A percentile compares a stretch with the other conserved stretches of the same genome.
Evolutionary conservation across 345 rosid genomes (phyloP).

Genomic region (Salix brachista): DNA sequence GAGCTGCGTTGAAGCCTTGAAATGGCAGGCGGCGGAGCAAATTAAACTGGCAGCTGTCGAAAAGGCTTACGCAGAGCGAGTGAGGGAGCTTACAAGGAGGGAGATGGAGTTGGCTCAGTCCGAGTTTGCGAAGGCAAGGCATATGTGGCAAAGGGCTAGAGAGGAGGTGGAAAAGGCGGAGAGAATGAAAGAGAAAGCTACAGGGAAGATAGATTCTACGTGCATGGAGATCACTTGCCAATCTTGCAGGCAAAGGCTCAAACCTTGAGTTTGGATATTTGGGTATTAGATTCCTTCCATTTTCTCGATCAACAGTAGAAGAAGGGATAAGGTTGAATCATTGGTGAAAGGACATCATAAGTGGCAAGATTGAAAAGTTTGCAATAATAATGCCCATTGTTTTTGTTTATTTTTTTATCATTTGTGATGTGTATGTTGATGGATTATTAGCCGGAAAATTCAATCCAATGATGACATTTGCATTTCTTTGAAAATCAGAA

Average conservation of each 20-base stretch:
- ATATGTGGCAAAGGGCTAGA: constrained; percentile 83
- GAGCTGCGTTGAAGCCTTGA: constrained; percentile 55
- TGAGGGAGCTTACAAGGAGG: constrained; percentile 79
- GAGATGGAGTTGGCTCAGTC: constrained; percentile 96
- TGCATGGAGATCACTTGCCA: constrained; percentile 98
- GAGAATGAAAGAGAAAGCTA: constrained; percentile 71
- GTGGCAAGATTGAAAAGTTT: constrained; percentile 4
- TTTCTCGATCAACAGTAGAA: background rate
- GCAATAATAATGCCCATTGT: constrained; percentile 14
- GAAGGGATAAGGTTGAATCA: background rate
- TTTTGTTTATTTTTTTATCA: background rate
- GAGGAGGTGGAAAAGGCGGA: constrained; percentile 83
- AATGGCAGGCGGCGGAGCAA: constrained; percentile 95
- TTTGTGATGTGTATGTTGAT: constrained; percentile 10
- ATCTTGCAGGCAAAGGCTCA: constrained; percentile 90
- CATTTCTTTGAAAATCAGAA: background rate
- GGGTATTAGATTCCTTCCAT: constrained; percentile 27
- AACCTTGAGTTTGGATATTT: constrained; percentile 39
- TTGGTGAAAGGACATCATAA: constrained; percentile 1
- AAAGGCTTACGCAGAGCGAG: constrained; percentile 89
- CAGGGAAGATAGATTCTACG: constrained; percentile 58
- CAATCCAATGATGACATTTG: background rate
- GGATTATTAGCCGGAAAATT: background rate
- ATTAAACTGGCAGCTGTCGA: constrained; percentile 75
- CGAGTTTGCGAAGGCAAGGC: constrained; percentile 78